Evolutionary conservation across 2,329 filamentous ascomycete species (phyloP).

Genomic region (Aphanocladium album): DNA sequence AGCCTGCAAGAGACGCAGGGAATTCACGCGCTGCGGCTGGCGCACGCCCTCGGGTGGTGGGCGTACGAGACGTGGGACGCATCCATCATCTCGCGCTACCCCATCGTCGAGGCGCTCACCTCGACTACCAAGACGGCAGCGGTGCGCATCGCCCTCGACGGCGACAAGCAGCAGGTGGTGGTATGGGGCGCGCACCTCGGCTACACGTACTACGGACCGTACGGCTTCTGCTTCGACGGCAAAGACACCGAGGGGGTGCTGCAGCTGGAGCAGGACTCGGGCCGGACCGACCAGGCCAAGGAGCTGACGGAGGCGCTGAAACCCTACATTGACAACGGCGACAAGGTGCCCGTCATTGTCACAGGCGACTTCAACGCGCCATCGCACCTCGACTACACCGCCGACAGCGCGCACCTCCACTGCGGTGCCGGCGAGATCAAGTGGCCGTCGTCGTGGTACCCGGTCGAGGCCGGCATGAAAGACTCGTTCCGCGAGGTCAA

Average conservation of each 20-base stretch:
- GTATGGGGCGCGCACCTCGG: constrained; percentile 33
- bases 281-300: constrained; percentile 32
- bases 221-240: constrained; percentile 36
- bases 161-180: constrained; percentile 25
- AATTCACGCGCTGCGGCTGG: constrained; percentile 28
- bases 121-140: constrained; percentile 25
- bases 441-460: constrained; percentile 34
- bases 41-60: constrained; percentile 35
- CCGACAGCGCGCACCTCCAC: constrained; percentile 26
- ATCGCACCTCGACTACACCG: constrained; percentile 37
- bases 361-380: constrained; percentile 39
- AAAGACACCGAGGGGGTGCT: constrained; percentile 28
- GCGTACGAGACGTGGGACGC: constrained; percentile 28
- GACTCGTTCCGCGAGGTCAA: constrained; percentile 36
- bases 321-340: constrained; percentile 24
- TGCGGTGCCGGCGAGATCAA: constrained; percentile 29
- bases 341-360: constrained; percentile 31
- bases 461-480: constrained; percentile 28
- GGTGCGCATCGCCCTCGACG: constrained; percentile 31
- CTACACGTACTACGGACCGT: constrained; percentile 36
- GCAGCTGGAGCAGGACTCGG: constrained; percentile 28
- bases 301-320: constrained; percentile 29
- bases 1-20: constrained; percentile 32
- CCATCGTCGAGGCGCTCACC: constrained; percentile 27
- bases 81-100: constrained; percentile 34